Conservation (phyloP, 805 yeast species). For the Saccharomycopsis sp. region DNA sequence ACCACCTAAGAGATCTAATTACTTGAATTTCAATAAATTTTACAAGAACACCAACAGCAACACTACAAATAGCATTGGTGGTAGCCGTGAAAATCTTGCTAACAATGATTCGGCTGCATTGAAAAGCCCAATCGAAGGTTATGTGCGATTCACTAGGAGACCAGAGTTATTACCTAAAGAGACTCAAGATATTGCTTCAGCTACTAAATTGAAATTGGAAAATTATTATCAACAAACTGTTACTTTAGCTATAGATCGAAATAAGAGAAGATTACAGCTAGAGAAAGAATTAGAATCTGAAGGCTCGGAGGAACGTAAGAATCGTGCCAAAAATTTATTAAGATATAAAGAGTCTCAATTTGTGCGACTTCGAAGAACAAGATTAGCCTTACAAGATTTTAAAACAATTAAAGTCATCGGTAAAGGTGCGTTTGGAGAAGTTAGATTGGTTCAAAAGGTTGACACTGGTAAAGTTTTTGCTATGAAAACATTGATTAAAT, state of each 20-base stretch:
- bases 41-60: slow-evolving; percentile 7
- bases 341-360: slow-evolving; percentile 89
- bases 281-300: slow-evolving; percentile 62
- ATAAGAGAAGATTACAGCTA: slow-evolving; percentile 81
- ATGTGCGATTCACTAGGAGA: slow-evolving; percentile 71
- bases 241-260: slow-evolving; percentile 89
- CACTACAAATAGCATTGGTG: slow-evolving; percentile 15
- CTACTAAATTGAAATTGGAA: slow-evolving; percentile 73
- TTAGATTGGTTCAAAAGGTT: slow-evolving; percentile 82
- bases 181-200: slow-evolving; percentile 78
- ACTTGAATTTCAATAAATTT: slow-evolving; percentile 19
- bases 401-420: slow-evolving; percentile 86
- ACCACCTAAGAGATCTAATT: slow-evolving; percentile 23
- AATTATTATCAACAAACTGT: slow-evolving; percentile 82
- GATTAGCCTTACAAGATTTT: slow-evolving; percentile 76
- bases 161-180: slow-evolving; percentile 70
- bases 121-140: slow-evolving; percentile 22
- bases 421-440: slow-evolving; percentile 98
- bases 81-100: slow-evolving; percentile 2
- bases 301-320: slow-evolving; percentile 78
- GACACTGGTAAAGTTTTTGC: slow-evolving; percentile 95
- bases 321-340: slow-evolving; percentile 70
- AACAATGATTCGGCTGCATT: slow-evolving; percentile 6
- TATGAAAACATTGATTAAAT: slow-evolving; percentile 85
- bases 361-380: slow-evolving; percentile 75